phyloP scores from a whole-genome alignment of 495 filamentous ascomycete genomes.

The Neurospora pannonica region DNA sequence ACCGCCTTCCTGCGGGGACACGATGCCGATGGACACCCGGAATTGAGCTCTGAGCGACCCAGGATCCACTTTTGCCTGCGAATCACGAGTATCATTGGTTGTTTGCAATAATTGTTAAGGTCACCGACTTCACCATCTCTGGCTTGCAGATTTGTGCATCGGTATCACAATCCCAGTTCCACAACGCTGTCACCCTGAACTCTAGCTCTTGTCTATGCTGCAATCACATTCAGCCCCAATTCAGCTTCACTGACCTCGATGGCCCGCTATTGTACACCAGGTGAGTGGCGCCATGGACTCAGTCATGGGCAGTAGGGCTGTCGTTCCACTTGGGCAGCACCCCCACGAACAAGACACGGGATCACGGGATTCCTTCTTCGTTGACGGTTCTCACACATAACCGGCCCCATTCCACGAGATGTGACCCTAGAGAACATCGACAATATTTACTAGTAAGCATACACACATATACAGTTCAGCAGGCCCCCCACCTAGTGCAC shows the following conservation, averaged over 20 bases:
- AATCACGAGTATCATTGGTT: neutral
- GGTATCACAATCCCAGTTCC: neutral
- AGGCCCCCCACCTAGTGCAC: neutral
- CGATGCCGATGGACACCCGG: neutral
- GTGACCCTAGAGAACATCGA: neutral
- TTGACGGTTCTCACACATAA: neutral
- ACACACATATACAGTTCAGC: neutral
- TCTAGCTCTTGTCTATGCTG: neutral
- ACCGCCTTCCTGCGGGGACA: neutral
- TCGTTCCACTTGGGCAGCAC: neutral
- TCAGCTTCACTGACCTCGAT: neutral
- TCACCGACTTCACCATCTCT: neutral
- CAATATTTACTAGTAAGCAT: neutral
- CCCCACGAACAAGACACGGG: neutral
- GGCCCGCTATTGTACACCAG: neutral
- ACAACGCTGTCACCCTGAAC: neutral
- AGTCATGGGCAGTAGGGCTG: neutral
- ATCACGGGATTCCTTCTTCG: neutral
- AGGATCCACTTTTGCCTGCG: neutral
- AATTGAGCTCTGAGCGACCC: neutral
- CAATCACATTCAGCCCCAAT: neutral
- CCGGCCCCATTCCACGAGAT: neutral
- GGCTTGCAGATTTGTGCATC: neutral
- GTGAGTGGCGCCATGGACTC: neutral
- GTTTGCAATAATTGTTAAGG: neutral